Conservation (phyloP, 495 filamentous ascomycete genomes). For the Poronia punctata region DNA sequence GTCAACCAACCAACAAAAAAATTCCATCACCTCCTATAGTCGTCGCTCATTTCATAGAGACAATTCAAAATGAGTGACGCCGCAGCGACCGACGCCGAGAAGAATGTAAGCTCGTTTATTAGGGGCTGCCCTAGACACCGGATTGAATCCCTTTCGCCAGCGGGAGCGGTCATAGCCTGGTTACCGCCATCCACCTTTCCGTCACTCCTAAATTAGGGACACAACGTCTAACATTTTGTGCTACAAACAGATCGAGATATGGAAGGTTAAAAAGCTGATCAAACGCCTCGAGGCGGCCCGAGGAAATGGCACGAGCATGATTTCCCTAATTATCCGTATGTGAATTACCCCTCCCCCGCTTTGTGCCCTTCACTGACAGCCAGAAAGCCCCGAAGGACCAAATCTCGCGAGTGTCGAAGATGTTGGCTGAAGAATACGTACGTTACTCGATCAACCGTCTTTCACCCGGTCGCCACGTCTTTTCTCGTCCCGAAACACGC, state of each 20-base stretch:
- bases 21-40: constrained; percentile 4
- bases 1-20: background rate
- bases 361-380: constrained; percentile 10
- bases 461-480: constrained; percentile 1
- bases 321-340: constrained; percentile 95
- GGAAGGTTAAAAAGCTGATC: constrained; percentile 93
- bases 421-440: constrained; percentile 99
- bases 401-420: constrained; percentile 90
- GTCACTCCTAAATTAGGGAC: constrained; percentile 6
- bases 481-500: background rate
- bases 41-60: constrained; percentile 3
- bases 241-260: constrained; percentile 56
- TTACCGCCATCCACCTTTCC: constrained; percentile 2
- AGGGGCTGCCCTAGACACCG: too few species aligned
- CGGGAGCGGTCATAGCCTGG: background rate
- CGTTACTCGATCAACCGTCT: constrained; percentile 25
- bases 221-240: constrained; percentile 12
- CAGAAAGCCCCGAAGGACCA: constrained; percentile 87
- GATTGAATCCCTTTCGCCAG: too few species aligned
- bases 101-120: constrained; percentile 92
- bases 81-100: constrained; percentile 89
- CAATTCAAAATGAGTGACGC: constrained; percentile 77
- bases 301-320: constrained; percentile 97
- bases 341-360: constrained; percentile 19
- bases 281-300: constrained; percentile 88